Evolutionary conservation across 495 filamentous ascomycete species (phyloP).

Genomic region (Penicillium angulare): DNA sequence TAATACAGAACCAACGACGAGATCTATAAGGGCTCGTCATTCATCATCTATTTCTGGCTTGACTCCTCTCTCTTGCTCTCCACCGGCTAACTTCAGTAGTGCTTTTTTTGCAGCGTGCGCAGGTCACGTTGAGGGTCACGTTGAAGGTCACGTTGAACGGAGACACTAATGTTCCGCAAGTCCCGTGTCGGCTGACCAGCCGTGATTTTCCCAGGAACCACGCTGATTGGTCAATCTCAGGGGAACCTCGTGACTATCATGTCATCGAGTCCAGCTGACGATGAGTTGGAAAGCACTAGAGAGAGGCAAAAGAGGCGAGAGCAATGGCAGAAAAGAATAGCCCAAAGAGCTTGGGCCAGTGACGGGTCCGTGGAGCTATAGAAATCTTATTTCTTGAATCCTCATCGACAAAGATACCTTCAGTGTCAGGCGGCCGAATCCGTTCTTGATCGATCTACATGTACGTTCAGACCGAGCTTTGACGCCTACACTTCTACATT

Average conservation of each 20-base stretch:
- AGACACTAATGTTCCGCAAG: conserved; percentile 16
- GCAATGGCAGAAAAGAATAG: neutral
- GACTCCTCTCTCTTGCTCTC: no score
- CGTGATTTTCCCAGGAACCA: conserved; percentile 21
- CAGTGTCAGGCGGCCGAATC: no score
- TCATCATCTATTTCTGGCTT: no score
- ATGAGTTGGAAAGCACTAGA: neutral
- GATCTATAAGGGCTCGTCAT: no score
- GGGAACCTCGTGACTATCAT: conserved; percentile 21
- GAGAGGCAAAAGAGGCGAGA: neutral
- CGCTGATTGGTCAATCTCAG: conserved; percentile 7
- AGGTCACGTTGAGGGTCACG: no score
- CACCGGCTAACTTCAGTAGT: no score
- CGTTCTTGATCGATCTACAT: neutral
- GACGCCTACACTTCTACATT: no score
- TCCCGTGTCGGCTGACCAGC: conserved; percentile 23
- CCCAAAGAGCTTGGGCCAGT: neutral
- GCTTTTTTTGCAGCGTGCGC: no score
- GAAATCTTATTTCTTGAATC: no score
- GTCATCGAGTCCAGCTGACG: conserved; percentile 30
- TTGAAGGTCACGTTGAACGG: conserved; percentile 12
- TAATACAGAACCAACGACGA: neutral
- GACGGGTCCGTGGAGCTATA: neutral
- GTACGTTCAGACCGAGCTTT: no score
- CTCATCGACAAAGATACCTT: no score